Evolutionary conservation across 2,329 filamentous ascomycete species (phyloP).

Genomic region (Colletotrichum musae): DNA sequence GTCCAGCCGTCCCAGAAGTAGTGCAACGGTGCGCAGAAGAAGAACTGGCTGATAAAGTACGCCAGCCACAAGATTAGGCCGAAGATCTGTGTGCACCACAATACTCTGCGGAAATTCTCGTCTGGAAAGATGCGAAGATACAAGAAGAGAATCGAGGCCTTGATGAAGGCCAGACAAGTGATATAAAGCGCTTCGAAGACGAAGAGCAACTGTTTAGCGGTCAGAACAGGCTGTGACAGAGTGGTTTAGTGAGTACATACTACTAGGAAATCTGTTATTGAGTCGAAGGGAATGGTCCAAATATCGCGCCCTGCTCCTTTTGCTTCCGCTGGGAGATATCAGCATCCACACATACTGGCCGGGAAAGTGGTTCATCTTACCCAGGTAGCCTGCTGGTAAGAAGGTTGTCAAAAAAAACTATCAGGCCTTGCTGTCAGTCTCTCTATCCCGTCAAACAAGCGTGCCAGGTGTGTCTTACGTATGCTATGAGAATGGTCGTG

Average conservation of each 20-base stretch:
- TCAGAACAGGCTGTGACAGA: neutral
- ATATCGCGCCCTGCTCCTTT: slow-evolving; percentile 39
- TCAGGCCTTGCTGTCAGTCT: neutral
- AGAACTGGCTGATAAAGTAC: slow-evolving; percentile 52
- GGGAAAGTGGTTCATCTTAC: neutral
- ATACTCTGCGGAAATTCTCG: slow-evolving; percentile 43
- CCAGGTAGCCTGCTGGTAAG: slow-evolving; percentile 10
- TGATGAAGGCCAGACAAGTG: slow-evolving; percentile 51
- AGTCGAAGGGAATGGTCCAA: slow-evolving; percentile 49
- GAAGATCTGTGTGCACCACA: slow-evolving; percentile 43
- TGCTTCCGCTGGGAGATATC: slow-evolving; percentile 6
- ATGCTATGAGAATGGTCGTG: slow-evolving; percentile 27
- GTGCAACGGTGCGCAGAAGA: slow-evolving; percentile 57
- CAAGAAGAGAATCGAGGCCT: slow-evolving; percentile 54
- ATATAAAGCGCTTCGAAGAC: slow-evolving; percentile 52
- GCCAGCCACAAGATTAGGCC: slow-evolving; percentile 36
- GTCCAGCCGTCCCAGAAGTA: slow-evolving; percentile 60
- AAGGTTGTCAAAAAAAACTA: slow-evolving; percentile 7
- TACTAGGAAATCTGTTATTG: slow-evolving; percentile 27
- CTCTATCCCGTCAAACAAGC: too few relatives aligned
- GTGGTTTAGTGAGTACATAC: neutral
- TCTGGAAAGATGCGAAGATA: slow-evolving; percentile 55
- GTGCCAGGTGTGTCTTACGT: slow-evolving; percentile 12
- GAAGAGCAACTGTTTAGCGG: slow-evolving; percentile 50
- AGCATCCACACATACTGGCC: neutral